Base-by-base conservation (phyloP, 768 basidiomycete genomes). In the Suillus variegatus region DNA sequence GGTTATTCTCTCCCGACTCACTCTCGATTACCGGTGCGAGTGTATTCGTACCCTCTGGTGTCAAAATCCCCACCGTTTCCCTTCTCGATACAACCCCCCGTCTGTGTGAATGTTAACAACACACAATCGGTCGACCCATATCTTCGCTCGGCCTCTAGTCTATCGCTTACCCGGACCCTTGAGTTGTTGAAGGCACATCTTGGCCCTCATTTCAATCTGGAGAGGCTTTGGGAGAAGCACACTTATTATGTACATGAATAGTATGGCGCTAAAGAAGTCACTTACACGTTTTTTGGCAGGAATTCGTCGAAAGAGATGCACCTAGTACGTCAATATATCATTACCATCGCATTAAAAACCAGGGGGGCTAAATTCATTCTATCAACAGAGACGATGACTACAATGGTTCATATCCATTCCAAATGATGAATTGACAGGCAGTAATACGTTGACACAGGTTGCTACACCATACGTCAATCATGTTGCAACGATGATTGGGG, bases 201-300 rank as follows among this genome's bases (percentile, higher is more conserved):
- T 32, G 83, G 83, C 0, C 84, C 83, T 51, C 75, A 77, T 68
- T 82, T 79, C 63, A 75, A 81, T 57, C 73, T 84, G 4, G 84
- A 85, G 73, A 75, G 76, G 64, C 69, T 82, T 16, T 84, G 83
- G 82, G 80, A 82, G 63, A 77, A 73, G 70, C 83, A 84, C 64
- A 82, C 80, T 10, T 77, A 78, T 68, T 83, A 81, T 67, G 81
- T 82, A 62, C 69, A 72, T 55, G 52, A 40, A 22, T 10, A 7
- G 25, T n/a, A n/a, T 36, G 12, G 13, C 47, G 22, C 60, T 20
- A 28, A 36, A 61, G 8, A 46, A 44, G 14, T 49, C 6, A 43
- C 41, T 65, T 7, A 65, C 62, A 41, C 36, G 44, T 66, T 65
- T 66, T 41, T 32, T 20, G 22, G 40, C 47, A 79, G 78, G 81